Conservation (phyloP, 768 basidiomycete genomes). For the Xanthoconium stramineum region DNA sequence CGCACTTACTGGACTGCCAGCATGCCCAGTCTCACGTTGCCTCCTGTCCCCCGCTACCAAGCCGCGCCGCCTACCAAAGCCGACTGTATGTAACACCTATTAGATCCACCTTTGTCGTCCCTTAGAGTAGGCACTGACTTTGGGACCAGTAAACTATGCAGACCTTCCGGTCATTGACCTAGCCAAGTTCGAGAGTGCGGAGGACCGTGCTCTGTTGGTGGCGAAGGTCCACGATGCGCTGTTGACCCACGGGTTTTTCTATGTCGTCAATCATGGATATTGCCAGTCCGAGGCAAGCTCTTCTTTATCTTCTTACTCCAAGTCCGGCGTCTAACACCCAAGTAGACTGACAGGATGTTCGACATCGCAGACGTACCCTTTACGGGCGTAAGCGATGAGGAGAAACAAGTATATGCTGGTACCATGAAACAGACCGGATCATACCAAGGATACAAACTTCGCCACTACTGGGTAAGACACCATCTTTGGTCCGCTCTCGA, state of each 20-base stretch:
- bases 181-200: slow-evolving; percentile 35
- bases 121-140: background rate
- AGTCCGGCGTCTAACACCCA: slow-evolving; percentile 29
- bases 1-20: background rate
- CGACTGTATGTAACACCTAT: slow-evolving; percentile 25
- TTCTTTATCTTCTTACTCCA: background rate
- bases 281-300: slow-evolving; percentile 33
- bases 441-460: slow-evolving; percentile 52
- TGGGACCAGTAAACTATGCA: slow-evolving; percentile 44
- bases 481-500: background rate
- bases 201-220: slow-evolving; percentile 38
- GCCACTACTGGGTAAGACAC: slow-evolving; percentile 44
- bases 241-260: slow-evolving; percentile 41
- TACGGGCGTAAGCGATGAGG: slow-evolving; percentile 36
- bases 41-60: slow-evolving; percentile 36
- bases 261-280: slow-evolving; percentile 39
- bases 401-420: slow-evolving; percentile 40
- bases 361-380: slow-evolving; percentile 49
- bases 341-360: slow-evolving; percentile 45
- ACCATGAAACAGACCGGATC: slow-evolving; percentile 43
- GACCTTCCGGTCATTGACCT: slow-evolving; percentile 54
- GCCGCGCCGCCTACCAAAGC: slow-evolving; percentile 34
- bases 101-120: background rate
- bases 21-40: slow-evolving; percentile 21
- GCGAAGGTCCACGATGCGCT: slow-evolving; percentile 45